Conservation (phyloP, 2,329 filamentous ascomycete genomes). For the Ophiognomonia clavigignenti-juglandacearum region DNA sequence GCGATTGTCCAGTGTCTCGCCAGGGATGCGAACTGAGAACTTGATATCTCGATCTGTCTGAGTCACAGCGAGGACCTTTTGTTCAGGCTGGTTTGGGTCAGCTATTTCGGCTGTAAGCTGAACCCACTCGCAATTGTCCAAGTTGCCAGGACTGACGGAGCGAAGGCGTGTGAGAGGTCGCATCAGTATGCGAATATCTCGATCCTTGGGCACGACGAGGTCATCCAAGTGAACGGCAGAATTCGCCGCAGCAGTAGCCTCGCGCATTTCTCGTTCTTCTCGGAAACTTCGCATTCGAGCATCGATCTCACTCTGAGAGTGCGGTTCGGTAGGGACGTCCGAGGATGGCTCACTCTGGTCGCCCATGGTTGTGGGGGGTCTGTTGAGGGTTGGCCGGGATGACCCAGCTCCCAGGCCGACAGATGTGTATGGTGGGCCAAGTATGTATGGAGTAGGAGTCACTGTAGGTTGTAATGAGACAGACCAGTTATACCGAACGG, state of each 20-base stretch:
- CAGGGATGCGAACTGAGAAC: constrained; percentile 52
- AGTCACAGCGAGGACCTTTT: constrained; percentile 55
- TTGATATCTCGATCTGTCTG: constrained; percentile 57
- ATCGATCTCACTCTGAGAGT: constrained; percentile 52
- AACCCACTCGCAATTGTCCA: constrained; percentile 52
- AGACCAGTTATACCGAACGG: no score
- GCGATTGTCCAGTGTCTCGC: constrained; percentile 37
- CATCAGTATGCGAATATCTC: constrained; percentile 53
- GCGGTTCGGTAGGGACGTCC: constrained; percentile 38
- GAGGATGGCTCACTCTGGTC: constrained; percentile 29
- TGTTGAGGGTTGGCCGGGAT: constrained; percentile 7
- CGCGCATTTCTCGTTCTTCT: constrained; percentile 36
- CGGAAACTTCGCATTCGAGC: constrained; percentile 41
- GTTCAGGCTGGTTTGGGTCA: constrained; percentile 44
- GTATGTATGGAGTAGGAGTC: constrained; percentile 6
- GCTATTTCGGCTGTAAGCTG: constrained; percentile 50
- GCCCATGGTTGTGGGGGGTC: constrained; percentile 34
- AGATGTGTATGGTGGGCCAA: constrained; percentile 3
- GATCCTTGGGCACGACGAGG: constrained; percentile 37
- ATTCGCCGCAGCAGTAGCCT: constrained; percentile 26
- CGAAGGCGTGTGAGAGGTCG: constrained; percentile 49
- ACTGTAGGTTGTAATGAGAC: constrained; percentile 13
- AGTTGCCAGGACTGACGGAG: constrained; percentile 49
- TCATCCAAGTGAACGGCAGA: constrained; percentile 49
- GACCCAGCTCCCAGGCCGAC: constrained; percentile 5